phyloP scores from a whole-genome alignment of 2,329 filamentous ascomycete genomes.

The Teratosphaeria destructans region DNA sequence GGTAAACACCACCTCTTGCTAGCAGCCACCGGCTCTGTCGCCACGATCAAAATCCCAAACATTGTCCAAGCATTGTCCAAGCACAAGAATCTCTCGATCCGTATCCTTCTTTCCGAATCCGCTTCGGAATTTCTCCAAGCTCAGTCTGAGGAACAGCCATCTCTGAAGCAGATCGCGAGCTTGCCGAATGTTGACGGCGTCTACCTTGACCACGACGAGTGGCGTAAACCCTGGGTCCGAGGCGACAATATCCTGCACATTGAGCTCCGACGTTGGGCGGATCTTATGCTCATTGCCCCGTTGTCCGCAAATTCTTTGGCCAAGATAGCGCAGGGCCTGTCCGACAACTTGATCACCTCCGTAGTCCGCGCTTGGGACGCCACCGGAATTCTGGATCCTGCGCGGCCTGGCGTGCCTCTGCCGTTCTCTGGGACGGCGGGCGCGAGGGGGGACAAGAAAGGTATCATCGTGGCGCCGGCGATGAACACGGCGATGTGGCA shows the following conservation, averaged over 20 bases:
- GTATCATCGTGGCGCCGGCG: conserved; percentile 64
- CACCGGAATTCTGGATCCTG: conserved; percentile 46
- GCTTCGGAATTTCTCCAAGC: conserved; percentile 67
- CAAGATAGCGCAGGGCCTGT: conserved; percentile 68
- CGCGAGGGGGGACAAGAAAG: conserved; percentile 40
- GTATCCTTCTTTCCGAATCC: conserved; percentile 68
- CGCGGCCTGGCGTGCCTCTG: conserved; percentile 13
- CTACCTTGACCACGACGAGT: conserved; percentile 79
- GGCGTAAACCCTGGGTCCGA: conserved; percentile 66
- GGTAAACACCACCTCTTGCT: conserved; percentile 53
- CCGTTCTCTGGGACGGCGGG: conserved; percentile 1
- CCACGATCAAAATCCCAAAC: conserved; percentile 63
- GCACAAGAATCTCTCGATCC: conserved; percentile 57
- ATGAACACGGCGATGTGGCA: conserved; percentile 92
- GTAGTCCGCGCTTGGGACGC: conserved; percentile 85
- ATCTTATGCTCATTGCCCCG: conserved; percentile 70
- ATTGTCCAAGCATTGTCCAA: conserved; percentile 45
- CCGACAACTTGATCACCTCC: conserved; percentile 62
- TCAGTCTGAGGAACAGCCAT: conserved; percentile 68
- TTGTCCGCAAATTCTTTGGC: conserved; percentile 77
- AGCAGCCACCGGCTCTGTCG: conserved; percentile 64
- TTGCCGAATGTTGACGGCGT: conserved; percentile 68
- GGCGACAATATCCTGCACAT: conserved; percentile 82
- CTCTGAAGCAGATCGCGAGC: conserved; percentile 46
- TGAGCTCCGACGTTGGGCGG: conserved; percentile 71